Percentiles rank a stretch among this genome's conserved stretches.
phyloP scores from a whole-genome alignment of 805 yeast genomes.

The Hanseniaspora vineae region DNA sequence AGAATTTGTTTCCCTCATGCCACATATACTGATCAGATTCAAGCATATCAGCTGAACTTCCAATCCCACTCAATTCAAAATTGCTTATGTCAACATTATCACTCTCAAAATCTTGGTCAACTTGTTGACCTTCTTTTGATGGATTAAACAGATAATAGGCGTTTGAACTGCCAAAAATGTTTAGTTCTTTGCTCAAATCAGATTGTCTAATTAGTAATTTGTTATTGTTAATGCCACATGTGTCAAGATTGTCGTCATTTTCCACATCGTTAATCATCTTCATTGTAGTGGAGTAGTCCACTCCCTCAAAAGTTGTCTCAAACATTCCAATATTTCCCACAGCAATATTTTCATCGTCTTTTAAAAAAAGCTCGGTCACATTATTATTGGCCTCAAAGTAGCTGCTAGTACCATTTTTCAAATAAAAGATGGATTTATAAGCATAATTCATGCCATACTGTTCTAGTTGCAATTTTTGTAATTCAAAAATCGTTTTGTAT shows the following conservation, averaged over 20 bases:
- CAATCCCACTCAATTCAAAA: background rate
- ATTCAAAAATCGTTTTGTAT: constrained; percentile 4
- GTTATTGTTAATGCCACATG: background rate
- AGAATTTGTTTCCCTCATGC: background rate
- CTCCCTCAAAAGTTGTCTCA: no score
- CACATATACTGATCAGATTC: no score
- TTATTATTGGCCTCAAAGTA: background rate
- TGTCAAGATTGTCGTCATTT: background rate
- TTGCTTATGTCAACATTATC: background rate
- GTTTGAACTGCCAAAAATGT: background rate
- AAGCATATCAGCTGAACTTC: background rate
- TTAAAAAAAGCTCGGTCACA: background rate
- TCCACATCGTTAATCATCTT: no score
- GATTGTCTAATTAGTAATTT: background rate
- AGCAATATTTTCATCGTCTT: background rate
- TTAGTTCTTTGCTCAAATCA: background rate
- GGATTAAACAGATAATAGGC: no score
- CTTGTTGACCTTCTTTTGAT: background rate
- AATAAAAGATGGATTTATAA: background rate
- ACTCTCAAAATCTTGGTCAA: background rate
- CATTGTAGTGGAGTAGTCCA: no score
- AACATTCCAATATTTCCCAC: background rate
- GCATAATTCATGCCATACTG: background rate
- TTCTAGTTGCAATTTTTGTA: constrained; percentile 1
- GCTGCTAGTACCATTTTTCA: background rate